Percentiles rank a stretch among this genome's conserved stretches.
Evolutionary conservation across 2,329 filamentous ascomycete genomes (phyloP).

Genomic region (Fusarium sp.): DNA sequence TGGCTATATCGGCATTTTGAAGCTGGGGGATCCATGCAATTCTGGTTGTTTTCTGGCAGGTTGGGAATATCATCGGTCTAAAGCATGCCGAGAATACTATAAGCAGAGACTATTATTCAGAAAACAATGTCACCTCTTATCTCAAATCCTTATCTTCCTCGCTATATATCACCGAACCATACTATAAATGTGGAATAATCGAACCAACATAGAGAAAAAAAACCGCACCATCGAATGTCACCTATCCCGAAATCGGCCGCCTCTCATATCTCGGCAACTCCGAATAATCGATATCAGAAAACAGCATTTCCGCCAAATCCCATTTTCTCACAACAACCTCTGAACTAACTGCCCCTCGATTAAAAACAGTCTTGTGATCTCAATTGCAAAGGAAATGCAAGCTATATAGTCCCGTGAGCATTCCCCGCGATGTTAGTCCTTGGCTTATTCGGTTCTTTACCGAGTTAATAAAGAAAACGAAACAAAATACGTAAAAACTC

Average conservation of each 20-base stretch:
- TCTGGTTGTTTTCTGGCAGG: too few species aligned
- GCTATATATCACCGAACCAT: background rate
- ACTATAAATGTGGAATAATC: background rate
- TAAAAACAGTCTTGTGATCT: background rate
- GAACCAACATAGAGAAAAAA: background rate
- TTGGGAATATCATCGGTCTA: background rate
- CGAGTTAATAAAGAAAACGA: constrained; percentile 30
- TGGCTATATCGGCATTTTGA: background rate
- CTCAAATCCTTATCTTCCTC: background rate
- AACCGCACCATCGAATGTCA: background rate
- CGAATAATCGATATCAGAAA: background rate
- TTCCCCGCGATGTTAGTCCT: background rate
- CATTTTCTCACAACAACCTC: background rate
- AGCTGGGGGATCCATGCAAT: background rate
- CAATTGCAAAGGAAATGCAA: constrained; percentile 5
- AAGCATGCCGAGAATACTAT: background rate
- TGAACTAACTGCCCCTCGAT: background rate
- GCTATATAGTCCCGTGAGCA: background rate
- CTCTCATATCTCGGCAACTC: background rate
- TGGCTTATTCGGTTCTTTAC: background rate
- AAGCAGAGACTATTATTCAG: background rate
- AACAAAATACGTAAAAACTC: constrained; percentile 30
- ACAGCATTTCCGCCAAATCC: background rate
- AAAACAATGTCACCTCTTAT: background rate
- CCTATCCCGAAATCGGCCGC: background rate